Evolutionary conservation across 305 asterid species (phyloP), one percentile per base, ranked within the genome.

Genomic region (Fraxinus baroniana): DNA sequence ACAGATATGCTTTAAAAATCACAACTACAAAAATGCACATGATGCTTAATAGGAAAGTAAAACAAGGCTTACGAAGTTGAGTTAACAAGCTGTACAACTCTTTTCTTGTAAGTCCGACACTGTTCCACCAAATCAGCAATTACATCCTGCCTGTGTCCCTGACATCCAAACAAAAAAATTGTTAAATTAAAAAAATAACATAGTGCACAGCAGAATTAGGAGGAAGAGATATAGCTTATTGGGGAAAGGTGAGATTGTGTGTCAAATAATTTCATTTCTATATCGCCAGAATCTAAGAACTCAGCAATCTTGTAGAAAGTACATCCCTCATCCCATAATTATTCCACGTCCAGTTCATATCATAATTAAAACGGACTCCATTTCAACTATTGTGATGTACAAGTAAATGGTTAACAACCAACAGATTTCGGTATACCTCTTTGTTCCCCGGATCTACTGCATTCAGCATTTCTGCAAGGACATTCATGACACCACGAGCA

Each of bases 401-500:
- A 76, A 64, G 64, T 72, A 81, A 70, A 80, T 15, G 80, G 78
- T 74, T 60, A 28, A n/a, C 39, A 76, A 64, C 32, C 74, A 77
- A 80, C 32, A 76, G 81, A 17, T 24, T 81, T 78, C 15, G 22
- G 80, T 62, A 72, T 91, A 97, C 99, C 98, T 93, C 98, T 88
- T 93, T 93, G 88, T 94, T 94, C 79, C 80, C 87, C 44, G 98
- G 97, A 91, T 97, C 98, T 60, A 94, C 83, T 73, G 97, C 99
- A 92, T 79, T 94, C 88, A 97, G 89, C 99, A 97, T 97, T 91
- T 97, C 99, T 64, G 97, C 86, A 84, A 97, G 98, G 85, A 97
- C 98, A 89, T 97, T 98, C 98, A 97, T 91, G 89, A 97, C 90
- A 77, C 98, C 99, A 39, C 94, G 98, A 37, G 98, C 99, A 91